A percentile compares a stretch with the other conserved stretches of the same genome.
These are phyloP conservation scores for Neurospora sp. DNA, from an alignment of 495 filamentous ascomycete genomes.

Conservation along the genomic window DNA sequence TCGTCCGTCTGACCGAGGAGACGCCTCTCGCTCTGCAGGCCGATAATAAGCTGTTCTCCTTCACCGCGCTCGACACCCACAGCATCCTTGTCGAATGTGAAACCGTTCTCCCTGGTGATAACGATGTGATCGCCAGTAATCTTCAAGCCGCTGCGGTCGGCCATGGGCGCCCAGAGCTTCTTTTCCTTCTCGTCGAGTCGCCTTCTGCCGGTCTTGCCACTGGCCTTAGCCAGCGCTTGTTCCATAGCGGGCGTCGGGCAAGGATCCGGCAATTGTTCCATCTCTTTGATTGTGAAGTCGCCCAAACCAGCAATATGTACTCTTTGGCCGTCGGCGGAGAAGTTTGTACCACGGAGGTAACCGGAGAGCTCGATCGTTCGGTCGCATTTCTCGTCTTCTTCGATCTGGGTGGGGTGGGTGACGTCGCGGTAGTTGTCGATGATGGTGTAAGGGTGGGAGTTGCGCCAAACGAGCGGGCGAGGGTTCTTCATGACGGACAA, in stretches of 20 bases:
- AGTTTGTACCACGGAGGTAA: conserved; percentile 93
- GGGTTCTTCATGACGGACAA: conserved; percentile 98
- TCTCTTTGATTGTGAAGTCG: conserved; percentile 74
- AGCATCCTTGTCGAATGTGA: conserved; percentile 66
- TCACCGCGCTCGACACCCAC: conserved; percentile 67
- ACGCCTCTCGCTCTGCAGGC: conserved; percentile 71
- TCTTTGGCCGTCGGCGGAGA: conserved; percentile 73
- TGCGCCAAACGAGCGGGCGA: conserved; percentile 89
- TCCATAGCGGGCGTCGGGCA: conserved; percentile 90
- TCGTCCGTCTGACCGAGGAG: conserved; percentile 73
- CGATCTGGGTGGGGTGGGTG: conserved; percentile 82
- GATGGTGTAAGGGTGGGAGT: conserved; percentile 85
- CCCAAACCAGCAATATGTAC: conserved; percentile 92
- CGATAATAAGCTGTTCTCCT: conserved; percentile 87
- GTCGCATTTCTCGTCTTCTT: conserved; percentile 80
- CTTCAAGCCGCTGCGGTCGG: conserved; percentile 84
- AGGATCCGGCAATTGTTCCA: conserved; percentile 84
- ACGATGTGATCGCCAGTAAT: conserved; percentile 50
- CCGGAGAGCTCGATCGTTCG: conserved; percentile 85
- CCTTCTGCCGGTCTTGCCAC: conserved; percentile 65
- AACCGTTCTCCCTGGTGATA: conserved; percentile 48
- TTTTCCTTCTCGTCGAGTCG: conserved; percentile 92
- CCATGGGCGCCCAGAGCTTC: conserved; percentile 92
- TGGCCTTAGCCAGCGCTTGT: conserved; percentile 68
- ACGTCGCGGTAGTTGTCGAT: conserved; percentile 91